Conservation (phyloP, 306 rosid species). For the Glycine tomentella region DNA sequence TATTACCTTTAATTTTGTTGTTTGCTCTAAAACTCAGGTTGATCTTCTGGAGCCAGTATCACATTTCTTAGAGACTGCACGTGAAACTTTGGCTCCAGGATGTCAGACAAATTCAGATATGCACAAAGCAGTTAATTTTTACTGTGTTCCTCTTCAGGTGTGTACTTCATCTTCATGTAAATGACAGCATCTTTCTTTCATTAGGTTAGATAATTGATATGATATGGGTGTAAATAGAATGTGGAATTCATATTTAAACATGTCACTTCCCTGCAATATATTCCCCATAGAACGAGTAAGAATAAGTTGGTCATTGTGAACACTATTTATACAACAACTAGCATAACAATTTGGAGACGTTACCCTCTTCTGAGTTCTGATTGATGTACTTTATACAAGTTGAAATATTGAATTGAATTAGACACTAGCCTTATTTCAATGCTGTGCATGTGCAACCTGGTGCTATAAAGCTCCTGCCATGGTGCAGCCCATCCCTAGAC, state of each 20-base stretch:
- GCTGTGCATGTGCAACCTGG: no score
- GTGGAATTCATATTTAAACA: constrained; percentile 24
- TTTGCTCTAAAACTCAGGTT: constrained; percentile 61
- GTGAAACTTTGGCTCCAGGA: constrained; percentile 71
- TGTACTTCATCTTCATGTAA: constrained; percentile 27
- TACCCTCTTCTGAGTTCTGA: no score
- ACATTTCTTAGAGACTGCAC: constrained; percentile 90
- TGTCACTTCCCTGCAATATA: constrained; percentile 19
- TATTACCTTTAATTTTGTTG: constrained; percentile 25
- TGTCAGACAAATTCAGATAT: constrained; percentile 56
- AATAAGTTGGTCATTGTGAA: no score
- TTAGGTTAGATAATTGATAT: constrained; percentile 8
- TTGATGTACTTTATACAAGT: no score
- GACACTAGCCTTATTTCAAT: no score
- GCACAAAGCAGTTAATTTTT: constrained; percentile 79
- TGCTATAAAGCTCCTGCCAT: no score
- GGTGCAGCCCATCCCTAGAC: no score
- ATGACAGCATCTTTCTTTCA: constrained; percentile 23
- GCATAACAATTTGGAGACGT: no score
- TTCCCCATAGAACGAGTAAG: constrained; percentile 13
- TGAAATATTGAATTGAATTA: no score
- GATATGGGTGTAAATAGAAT: constrained; percentile 2
- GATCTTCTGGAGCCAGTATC: constrained; percentile 98
- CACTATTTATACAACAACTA: no score
- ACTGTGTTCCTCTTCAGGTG: constrained; percentile 95